Evolutionary conservation across 495 filamentous ascomycete species (phyloP), one percentile per base, ranked within the genome.

Genomic region (Baudoinia panamericana): DNA sequence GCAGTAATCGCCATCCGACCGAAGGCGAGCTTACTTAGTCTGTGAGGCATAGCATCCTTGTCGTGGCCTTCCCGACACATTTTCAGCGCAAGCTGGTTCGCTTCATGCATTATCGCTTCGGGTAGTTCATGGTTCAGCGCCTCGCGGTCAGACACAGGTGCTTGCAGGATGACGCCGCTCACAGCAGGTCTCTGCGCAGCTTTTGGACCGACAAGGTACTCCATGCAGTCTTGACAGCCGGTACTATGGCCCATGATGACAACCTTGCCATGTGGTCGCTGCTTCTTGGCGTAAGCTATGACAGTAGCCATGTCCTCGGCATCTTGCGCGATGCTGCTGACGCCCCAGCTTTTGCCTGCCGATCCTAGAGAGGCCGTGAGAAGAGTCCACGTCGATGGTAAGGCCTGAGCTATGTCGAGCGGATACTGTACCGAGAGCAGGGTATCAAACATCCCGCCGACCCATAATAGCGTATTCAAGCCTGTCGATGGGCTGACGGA

Each of bases 191-290:
- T 13, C 19, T 43, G 25, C 17, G 21, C 30, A 6, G 32, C 25
- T 3, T 21, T 28, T 20, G 46, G 27, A 28, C 51, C 45, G 15
- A 58, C 55, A 4, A 82, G 60, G 52, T 90, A 93, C 41, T 82
- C 73, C 58, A 95, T 69, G 23, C 82, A 75, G 53, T 93, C 85
- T 63, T 93, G 90, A 45, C 81, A 84, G 2, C 90, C 90, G 0
- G 79, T 84, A 1, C 80, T 86, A 48, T 93, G 84, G 8, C 90
- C 90, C 71, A 97, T 74, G 9, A 95, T 56, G 7, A 88, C 78
- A n/a, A 93, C 63, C 53, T 78, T 83, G 9, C 64, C 56, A 8
- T 54, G 60, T 0, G 56, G 52, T 4, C 56, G 46, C 27, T 57
- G 30, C 11, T 31, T 40, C 2, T 65, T 66, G 35, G 94, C 72